Base-by-base conservation (phyloP, 2,329 filamentous ascomycete species). In the Fusarium hostae region DNA sequence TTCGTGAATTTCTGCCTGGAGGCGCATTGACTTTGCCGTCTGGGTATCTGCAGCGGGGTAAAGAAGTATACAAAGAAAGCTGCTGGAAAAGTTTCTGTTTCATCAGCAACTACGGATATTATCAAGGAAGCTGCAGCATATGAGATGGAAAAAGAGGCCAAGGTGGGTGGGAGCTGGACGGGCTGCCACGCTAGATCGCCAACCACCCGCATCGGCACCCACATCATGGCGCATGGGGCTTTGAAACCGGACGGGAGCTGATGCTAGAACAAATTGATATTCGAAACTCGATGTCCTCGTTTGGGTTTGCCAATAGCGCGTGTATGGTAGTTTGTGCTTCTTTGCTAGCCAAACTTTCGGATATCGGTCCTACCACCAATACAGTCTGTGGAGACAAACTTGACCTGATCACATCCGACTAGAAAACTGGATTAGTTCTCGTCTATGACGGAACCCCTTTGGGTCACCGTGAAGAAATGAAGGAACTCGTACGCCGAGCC, bases 181-280 rank as follows among this genome's bases (percentile, higher is more conserved):
- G 63, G 59, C 70, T 73, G 56, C 70, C 70, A 73, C 70, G 70
- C 70, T 71, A 70, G 70, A 73, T 73, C 70, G 66, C 66, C 70
- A 59, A 64, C 67, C 66, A 68, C 63, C 67, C 61, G 43, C 59
- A 65, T 65, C 47, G 48, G 43, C 50, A 64, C 68, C 69, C 61
- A 59, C 58, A 65, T 59, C 62, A 61, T 52, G 43, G 39, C 45
- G 50, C 58, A 61, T 67, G 59, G 56, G 54, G 52, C 59, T 72
- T 52, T 69, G 45, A 48, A 61, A 37, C 67, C 41, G 37, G 44
- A n/a, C 60, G 47, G 51, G 43, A 64, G 48, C 47, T 58, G 66
- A 66, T 57, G 61, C 68, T 61, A 70, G 51, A 62, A 71, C 55
- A 56, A 48, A 52, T 50, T 52, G 57, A 55, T 61, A 43, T 69